Conservation (phyloP, 192 early-diverging fungal species). For the Podila horticola region DNA sequence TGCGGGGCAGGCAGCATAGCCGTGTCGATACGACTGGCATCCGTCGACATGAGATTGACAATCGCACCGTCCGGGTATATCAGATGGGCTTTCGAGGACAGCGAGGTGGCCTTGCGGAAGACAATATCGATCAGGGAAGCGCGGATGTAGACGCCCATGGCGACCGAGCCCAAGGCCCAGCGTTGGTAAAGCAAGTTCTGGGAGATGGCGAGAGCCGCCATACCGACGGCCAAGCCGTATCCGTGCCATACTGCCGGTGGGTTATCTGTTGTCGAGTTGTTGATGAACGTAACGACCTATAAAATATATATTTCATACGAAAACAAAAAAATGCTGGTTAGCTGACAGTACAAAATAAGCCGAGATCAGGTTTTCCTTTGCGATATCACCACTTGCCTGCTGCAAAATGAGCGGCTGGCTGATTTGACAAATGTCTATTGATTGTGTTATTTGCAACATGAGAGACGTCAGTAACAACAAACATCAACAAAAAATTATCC, state of each 20-base stretch:
- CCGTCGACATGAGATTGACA: conserved; percentile 57
- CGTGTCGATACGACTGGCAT: conserved; percentile 27
- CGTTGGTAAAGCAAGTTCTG: conserved; percentile 5
- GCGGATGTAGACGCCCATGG: conserved; percentile 14
- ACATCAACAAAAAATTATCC: not conserved
- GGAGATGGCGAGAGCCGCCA: conserved; percentile 8
- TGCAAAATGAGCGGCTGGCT: conserved; percentile 28
- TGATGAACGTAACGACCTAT: conserved; percentile 36
- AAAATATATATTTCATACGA: not conserved
- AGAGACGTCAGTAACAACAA: not conserved
- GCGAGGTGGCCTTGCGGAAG: conserved; percentile 22
- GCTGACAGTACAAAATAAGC: not conserved
- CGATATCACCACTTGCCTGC: conserved; percentile 4
- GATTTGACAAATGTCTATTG: conserved; percentile 30
- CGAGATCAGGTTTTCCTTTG: not conserved
- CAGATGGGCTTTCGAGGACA: conserved; percentile 16
- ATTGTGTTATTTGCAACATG: no score
- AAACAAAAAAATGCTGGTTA: no score
- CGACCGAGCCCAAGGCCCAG: conserved; percentile 6
- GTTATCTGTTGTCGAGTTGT: not conserved
- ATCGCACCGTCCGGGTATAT: conserved; percentile 43
- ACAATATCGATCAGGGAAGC: conserved; percentile 22
- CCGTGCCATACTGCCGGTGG: conserved; percentile 39
- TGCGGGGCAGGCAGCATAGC: conserved; percentile 3
- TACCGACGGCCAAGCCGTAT: conserved; percentile 28